Base-by-base conservation (phyloP, 2,329 filamentous ascomycete species). In the Endothia cerciana region DNA sequence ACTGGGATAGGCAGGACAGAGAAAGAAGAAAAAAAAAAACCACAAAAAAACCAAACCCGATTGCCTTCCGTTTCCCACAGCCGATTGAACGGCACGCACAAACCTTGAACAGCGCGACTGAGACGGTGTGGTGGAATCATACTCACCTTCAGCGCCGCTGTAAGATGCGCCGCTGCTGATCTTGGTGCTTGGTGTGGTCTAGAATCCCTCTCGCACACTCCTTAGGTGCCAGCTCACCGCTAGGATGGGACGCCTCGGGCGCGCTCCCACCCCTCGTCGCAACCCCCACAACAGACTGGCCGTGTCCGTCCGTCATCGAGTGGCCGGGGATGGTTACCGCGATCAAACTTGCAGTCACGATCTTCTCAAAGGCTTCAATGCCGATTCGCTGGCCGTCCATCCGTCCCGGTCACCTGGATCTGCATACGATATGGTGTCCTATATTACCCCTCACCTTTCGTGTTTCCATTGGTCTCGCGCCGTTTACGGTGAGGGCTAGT, bases 361-460 rank as follows among this genome's bases (percentile, higher is more conserved):
- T 25, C 33, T 30, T 19, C n/a, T n/a, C 45, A 8, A 36, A 55
- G 36, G 59, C 62, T 57, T 41, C 17, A 57, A 28, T 63, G 63
- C 65, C 65, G 59, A 63, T 60, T 60, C 59, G 63, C 55, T 22
- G 33, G 45, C 15, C 25, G 25, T 43, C 13, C 57, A 38, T 58
- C 33, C 36, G n/a, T 57, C 28, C 63, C 45, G 55, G 62, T 60
- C 62, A 57, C 57, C 57, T 62, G 49, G 41, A 59, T 58, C 55
- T 58, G 22, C 55, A 58, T n/a, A 61, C 28, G 51, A 53, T 47
- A 41, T 57, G 63, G 55, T 57, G 41, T 41, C 30, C 45, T 45
- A 4, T 63, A n/a, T 17, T 65, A 38, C 49, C 63, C 57, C 49
- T 65, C 58, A 60, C 41, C 40, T 19, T 38, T 11, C 28, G 4